Base-by-base conservation (phyloP, 305 asterid species). In the Rubia peregrina region DNA sequence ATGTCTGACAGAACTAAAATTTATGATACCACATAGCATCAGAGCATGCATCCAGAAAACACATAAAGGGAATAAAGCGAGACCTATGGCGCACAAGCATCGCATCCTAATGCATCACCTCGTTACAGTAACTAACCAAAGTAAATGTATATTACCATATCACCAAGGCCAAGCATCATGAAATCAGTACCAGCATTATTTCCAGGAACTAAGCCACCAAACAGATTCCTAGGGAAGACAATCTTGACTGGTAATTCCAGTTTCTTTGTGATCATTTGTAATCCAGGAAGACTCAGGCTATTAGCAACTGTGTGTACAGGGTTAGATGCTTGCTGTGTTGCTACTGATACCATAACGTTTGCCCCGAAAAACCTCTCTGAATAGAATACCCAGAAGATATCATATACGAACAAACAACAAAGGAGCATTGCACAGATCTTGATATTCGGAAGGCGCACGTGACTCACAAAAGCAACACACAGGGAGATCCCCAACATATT, bases 141-240 rank as follows among this genome's bases (percentile, higher is more conserved):
- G 64, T 62, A 63, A 76, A 65, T 33, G 16, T 12, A 71, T 66
- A 82, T 82, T 87, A 91, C 98, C 98, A 94, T 94, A 82, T 90
- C 97, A 67, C 98, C 98, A 63, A 93, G 97, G 70, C 98, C 97
- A 69, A 90, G 95, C 98, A 93, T 94, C 95, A 90, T 90, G 84
- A 82, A 93, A 67, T 90, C 97, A 57, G 88, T 70, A 73, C 81
- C 84, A 75, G 82, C 84, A 75, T 70, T 80, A 74, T 86, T 82
- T 75, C 90, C 98, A 64, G 95, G 97, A 38, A 91, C 84, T 36
- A 83, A 77, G 75, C 95, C 84, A 12, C 97, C 97, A 53, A 93
- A 75, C 85, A 90, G 71, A 81, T 90, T 86, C 83, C 97, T 87
- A 16, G 97, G 98, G 70, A 90, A 90, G 71, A 93, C 97, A 74